phyloP scores from a whole-genome alignment of 805 yeast species.

The Deakozyma indianensis region DNA sequence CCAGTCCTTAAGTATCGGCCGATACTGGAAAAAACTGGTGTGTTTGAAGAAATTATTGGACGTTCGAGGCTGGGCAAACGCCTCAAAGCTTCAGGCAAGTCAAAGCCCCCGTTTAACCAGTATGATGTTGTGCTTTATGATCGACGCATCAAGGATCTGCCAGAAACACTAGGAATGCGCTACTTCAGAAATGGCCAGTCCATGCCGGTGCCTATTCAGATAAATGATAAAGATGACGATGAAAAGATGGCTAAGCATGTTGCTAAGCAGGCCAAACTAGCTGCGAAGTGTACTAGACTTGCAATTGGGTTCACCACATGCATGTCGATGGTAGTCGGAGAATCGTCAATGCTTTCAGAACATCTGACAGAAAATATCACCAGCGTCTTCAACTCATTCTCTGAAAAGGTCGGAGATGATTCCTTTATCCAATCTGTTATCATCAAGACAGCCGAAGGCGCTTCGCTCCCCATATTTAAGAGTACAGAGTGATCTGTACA shows the following conservation, averaged over 20 bases:
- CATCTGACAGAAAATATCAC: background rate
- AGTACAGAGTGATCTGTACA: too few relatives aligned
- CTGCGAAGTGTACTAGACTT: background rate
- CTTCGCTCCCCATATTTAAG: background rate
- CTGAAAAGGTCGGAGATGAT: background rate
- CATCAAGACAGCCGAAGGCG: background rate
- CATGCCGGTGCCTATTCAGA: background rate
- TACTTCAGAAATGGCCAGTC: background rate
- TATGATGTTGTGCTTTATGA: constrained; percentile 1
- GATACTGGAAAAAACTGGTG: background rate
- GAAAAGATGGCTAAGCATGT: background rate
- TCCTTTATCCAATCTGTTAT: background rate
- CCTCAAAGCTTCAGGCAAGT: background rate
- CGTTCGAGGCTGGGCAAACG: background rate
- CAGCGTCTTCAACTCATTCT: background rate
- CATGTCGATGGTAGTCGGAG: background rate
- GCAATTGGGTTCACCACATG: background rate
- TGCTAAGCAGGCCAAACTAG: background rate
- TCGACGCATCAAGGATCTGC: background rate
- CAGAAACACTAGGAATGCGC: background rate
- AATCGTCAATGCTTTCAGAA: background rate
- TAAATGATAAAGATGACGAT: background rate
- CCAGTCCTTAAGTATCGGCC: background rate
- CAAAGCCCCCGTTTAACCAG: background rate
- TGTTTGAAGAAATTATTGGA: background rate